phyloP scores from a whole-genome alignment of 306 rosid genomes.

The Luffa acutangula region DNA sequence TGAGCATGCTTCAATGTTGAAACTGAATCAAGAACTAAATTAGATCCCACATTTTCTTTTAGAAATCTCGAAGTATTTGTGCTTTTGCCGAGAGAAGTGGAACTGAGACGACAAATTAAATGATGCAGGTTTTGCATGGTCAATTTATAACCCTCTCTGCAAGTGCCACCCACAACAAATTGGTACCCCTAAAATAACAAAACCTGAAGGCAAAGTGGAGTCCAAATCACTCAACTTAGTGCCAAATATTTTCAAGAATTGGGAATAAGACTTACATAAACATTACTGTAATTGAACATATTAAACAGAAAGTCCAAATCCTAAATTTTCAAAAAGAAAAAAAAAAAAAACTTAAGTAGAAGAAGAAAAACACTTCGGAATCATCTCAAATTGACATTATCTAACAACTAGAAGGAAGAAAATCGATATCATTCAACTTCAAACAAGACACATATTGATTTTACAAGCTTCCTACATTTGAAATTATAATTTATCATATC shows the following conservation, averaged over 20 bases:
- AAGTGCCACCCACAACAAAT: background rate
- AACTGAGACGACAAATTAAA: slow-evolving; percentile 19
- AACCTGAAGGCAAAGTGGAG: background rate
- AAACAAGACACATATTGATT: background rate
- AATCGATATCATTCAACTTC: background rate
- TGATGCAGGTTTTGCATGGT: slow-evolving; percentile 34
- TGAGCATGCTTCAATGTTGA: slow-evolving; percentile 4
- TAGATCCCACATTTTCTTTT: slow-evolving; percentile 12
- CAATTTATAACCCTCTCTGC: background rate
- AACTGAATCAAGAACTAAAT: slow-evolving; percentile 4
- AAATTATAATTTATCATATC: background rate
- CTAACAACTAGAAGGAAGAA: background rate
- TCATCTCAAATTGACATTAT: background rate
- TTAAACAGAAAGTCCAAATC: background rate
- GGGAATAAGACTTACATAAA: background rate
- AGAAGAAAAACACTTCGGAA: too few species aligned
- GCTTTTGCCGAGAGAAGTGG: slow-evolving; percentile 15
- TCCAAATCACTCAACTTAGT: background rate
- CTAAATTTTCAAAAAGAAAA: too few species aligned
- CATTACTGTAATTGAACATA: background rate
- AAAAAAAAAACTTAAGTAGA: too few species aligned
- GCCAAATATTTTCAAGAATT: background rate
- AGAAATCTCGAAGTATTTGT: slow-evolving; percentile 17
- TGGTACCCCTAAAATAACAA: background rate
- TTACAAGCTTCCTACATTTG: background rate